These are phyloP conservation scores for Penicillium nucicola DNA, from an alignment of 495 filamentous ascomycete genomes.

Conservation along the genomic window DNA sequence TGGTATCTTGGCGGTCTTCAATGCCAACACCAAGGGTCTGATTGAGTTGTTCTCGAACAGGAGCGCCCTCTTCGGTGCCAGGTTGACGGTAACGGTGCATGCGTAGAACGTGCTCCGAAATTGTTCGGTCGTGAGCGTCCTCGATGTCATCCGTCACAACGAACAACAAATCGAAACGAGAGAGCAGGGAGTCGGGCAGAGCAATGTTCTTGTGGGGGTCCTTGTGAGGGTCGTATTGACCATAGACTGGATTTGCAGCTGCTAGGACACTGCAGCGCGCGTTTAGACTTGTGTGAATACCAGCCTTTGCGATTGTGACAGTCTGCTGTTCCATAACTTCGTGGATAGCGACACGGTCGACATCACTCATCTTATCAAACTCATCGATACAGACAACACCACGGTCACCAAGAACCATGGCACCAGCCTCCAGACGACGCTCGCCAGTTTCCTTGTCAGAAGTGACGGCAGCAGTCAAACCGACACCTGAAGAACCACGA, in stretches of 20 bases:
- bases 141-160: constrained; percentile 98
- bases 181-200: constrained; percentile 92
- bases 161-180: constrained; percentile 98
- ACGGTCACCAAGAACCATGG: constrained; percentile 96
- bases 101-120: constrained; percentile 94
- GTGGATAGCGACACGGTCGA: constrained; percentile 97
- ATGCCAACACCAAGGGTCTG: constrained; percentile 89
- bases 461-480: constrained; percentile 96
- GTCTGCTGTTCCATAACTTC: constrained; percentile 99
- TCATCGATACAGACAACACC: constrained; percentile 99
- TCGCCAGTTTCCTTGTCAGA: constrained; percentile 97
- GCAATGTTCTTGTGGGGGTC: constrained; percentile 99
- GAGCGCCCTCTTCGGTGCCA: constrained; percentile 91
- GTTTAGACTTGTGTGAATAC: constrained; percentile 97
- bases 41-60: constrained; percentile 81
- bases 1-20: constrained; percentile 69
- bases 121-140: constrained; percentile 80
- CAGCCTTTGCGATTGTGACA: constrained; percentile 97
- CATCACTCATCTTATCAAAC: constrained; percentile 99
- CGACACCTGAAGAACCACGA: constrained; percentile 94
- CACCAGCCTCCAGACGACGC: constrained; percentile 90
- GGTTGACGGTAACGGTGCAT: constrained; percentile 97
- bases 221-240: constrained; percentile 97
- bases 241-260: constrained; percentile 96
- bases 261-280: constrained; percentile 96